Conservation (phyloP, 2,329 filamentous ascomycete genomes). For the Neonectria neomacrospora region DNA sequence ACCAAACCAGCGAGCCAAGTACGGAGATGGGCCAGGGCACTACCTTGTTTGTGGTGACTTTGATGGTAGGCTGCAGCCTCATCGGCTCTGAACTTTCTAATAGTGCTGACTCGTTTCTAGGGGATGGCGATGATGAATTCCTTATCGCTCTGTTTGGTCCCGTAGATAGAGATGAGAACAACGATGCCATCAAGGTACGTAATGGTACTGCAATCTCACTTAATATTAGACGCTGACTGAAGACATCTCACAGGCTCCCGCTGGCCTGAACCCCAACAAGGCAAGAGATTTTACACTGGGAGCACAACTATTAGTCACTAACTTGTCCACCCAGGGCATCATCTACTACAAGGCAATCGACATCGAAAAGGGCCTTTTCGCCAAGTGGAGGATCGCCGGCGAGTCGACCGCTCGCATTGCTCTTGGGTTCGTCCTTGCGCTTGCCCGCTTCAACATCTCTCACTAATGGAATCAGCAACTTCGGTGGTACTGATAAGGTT, state of each 20-base stretch:
- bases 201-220: not conserved
- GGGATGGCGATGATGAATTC: not conserved
- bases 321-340: not conserved
- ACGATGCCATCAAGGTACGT: not conserved
- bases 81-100: not conserved
- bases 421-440: not conserved
- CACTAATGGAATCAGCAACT: not conserved
- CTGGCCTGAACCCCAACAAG: not conserved
- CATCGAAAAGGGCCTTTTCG: constrained; percentile 5
- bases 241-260: not conserved
- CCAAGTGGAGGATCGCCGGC: constrained; percentile 4
- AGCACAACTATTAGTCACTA: not conserved
- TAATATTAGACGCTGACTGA: not conserved
- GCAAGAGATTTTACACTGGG: not conserved
- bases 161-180: not conserved
- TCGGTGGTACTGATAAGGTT: not conserved
- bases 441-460: not conserved
- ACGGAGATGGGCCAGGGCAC: constrained; percentile 15
- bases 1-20: constrained; percentile 8
- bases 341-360: constrained; percentile 9
- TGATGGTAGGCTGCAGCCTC: not conserved
- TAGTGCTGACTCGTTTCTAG: not conserved
- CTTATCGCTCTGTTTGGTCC: not conserved
- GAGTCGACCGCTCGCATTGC: not conserved
- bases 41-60: constrained; percentile 11